These are phyloP conservation scores for Naganishia vishniacii DNA, from an alignment of 768 basidiomycete species.

Conservation along the genomic window DNA sequence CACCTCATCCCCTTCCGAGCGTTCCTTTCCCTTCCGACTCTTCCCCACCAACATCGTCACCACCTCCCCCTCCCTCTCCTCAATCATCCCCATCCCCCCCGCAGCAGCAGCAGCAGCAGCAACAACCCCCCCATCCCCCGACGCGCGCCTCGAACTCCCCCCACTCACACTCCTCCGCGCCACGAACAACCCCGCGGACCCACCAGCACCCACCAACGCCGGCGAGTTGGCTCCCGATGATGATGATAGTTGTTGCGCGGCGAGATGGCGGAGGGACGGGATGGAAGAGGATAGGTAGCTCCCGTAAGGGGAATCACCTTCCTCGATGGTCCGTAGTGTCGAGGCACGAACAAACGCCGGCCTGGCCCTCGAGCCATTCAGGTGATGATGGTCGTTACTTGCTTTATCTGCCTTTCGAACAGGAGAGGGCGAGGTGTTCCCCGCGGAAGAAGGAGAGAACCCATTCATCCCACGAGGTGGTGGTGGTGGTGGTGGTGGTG, in stretches of 20 bases:
- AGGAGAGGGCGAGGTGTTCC: neutral
- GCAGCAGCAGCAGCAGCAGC: no score
- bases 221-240: neutral
- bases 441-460: neutral
- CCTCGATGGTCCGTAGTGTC: slow-evolving; percentile 24
- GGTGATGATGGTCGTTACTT: neutral
- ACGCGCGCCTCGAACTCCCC: neutral
- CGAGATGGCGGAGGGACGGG: neutral
- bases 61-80: slow-evolving; percentile 4
- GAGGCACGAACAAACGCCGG: slow-evolving; percentile 24
- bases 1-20: neutral
- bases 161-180: neutral
- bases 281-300: slow-evolving; percentile 10
- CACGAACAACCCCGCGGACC: neutral
- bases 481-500: no score
- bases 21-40: neutral
- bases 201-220: neutral
- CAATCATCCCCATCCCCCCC: slow-evolving; percentile 1
- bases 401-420: neutral
- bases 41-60: neutral
- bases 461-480: neutral
- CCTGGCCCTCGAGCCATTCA: neutral
- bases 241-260: neutral
- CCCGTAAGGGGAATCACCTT: slow-evolving; percentile 26
- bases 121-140: no score